A percentile compares a stretch with the other conserved stretches of the same genome.
Evolutionary conservation across 495 filamentous ascomycete species (phyloP).

Genomic region (Penicillium salamii): DNA sequence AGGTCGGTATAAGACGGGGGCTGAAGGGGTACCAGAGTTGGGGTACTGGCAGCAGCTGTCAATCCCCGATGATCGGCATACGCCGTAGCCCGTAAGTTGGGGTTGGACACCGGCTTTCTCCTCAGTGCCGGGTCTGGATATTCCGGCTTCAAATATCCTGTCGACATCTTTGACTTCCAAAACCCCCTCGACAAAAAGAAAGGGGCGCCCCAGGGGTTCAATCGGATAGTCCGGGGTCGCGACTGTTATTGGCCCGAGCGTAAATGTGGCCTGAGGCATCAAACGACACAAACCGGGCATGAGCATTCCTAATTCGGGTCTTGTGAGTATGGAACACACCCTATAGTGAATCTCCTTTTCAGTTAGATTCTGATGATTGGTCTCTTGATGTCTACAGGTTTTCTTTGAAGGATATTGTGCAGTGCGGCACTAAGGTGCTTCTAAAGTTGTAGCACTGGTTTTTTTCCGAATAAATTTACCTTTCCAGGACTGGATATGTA

Average conservation of each 20-base stretch:
- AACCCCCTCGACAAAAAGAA: background rate
- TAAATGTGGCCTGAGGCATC: background rate
- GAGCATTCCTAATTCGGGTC: too few relatives aligned
- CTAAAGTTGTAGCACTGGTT: too few relatives aligned
- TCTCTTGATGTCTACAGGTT: too few relatives aligned
- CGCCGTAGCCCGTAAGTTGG: constrained; percentile 23
- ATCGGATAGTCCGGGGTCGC: constrained; percentile 19
- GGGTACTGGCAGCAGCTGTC: constrained; percentile 8
- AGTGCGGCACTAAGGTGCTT: too few relatives aligned
- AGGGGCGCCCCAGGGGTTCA: background rate
- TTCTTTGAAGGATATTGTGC: too few relatives aligned
- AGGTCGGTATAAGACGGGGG: constrained; percentile 25
- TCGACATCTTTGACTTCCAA: constrained; percentile 17
- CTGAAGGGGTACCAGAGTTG: constrained; percentile 10
- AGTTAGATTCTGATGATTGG: too few relatives aligned
- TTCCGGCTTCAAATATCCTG: constrained; percentile 11
- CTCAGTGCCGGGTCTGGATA: constrained; percentile 17
- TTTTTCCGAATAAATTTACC: too few relatives aligned
- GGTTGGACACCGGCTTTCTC: constrained; percentile 28
- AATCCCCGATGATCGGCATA: constrained; percentile 9
- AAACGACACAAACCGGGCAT: too few relatives aligned
- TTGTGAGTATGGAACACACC: too few relatives aligned
- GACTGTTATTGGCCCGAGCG: constrained; percentile 1
- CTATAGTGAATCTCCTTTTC: too few relatives aligned
- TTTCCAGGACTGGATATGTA: too few relatives aligned